Evolutionary conservation across 2,329 filamentous ascomycete genomes (phyloP).

Genomic region (Penicillium janthinellum): DNA sequence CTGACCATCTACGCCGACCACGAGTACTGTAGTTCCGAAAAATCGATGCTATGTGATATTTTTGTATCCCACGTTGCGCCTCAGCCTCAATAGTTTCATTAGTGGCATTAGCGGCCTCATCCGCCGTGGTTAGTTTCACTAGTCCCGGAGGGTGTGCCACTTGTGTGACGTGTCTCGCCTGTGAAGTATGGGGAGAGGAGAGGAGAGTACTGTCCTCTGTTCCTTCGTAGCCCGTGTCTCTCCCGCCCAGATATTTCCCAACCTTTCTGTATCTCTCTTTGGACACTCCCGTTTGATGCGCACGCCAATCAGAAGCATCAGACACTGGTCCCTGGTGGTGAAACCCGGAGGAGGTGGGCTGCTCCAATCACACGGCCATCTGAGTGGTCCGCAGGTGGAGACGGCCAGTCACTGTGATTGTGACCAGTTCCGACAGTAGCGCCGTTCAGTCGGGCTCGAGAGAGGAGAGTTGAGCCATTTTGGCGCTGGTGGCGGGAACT

Average conservation of each 20-base stretch:
- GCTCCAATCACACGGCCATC: conserved; percentile 14
- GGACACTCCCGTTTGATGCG: neutral
- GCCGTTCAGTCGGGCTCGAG: conserved; percentile 7
- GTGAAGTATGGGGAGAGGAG: no score
- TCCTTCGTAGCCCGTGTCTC: neutral
- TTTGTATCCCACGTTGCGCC: conserved; percentile 3
- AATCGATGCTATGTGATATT: conserved; percentile 4
- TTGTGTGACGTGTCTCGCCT: neutral
- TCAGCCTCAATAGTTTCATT: conserved; percentile 1
- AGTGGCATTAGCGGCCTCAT: neutral
- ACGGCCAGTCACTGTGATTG: conserved; percentile 24
- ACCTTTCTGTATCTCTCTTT: neutral
- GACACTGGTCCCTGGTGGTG: conserved; percentile 5
- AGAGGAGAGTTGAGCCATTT: conserved; percentile 14
- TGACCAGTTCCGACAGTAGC: conserved; percentile 30
- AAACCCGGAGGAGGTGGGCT: conserved; percentile 15
- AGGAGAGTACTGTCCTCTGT: neutral
- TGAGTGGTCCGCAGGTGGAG: conserved; percentile 6
- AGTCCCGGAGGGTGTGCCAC: neutral
- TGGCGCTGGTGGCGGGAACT: conserved; percentile 25
- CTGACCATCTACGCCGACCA: conserved; percentile 6
- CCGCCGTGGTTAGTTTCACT: neutral
- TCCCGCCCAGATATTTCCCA: neutral
- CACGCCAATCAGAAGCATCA: conserved; percentile 3
- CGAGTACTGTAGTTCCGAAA: neutral